These are phyloP conservation scores for Neurospora cerealis DNA, from an alignment of 495 filamentous ascomycete species.

Conservation along the genomic window DNA sequence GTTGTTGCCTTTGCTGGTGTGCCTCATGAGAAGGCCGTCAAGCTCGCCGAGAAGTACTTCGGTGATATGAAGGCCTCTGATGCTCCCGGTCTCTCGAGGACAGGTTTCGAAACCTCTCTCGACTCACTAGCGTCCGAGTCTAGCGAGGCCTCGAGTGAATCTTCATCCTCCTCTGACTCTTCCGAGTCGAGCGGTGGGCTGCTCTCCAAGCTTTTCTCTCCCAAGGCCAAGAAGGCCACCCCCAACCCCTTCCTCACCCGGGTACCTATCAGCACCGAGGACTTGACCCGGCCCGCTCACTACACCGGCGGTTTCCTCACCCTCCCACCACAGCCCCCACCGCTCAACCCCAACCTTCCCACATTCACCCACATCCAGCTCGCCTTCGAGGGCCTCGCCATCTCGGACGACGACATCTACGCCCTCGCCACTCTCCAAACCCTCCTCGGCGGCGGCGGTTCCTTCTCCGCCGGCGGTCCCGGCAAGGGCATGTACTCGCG, in stretches of 20 bases:
- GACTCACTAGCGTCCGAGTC: constrained; percentile 32
- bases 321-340: constrained; percentile 67
- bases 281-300: constrained; percentile 58
- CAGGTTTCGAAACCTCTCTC: constrained; percentile 42
- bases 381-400: constrained; percentile 90
- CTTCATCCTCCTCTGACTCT: constrained; percentile 31
- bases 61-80: constrained; percentile 65
- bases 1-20: constrained; percentile 95
- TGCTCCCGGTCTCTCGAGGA: constrained; percentile 46
- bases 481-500: constrained; percentile 99
- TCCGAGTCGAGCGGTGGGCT: constrained; percentile 44
- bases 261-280: constrained; percentile 36
- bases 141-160: constrained; percentile 22
- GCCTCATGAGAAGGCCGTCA: constrained; percentile 68
- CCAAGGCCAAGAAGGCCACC: constrained; percentile 79
- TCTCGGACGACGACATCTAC: constrained; percentile 85
- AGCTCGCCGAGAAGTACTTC: constrained; percentile 73
- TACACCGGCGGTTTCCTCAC: constrained; percentile 92
- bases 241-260: constrained; percentile 28
- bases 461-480: constrained; percentile 93
- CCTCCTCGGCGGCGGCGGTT: constrained; percentile 89
- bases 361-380: constrained; percentile 85
- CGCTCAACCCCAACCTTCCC: constrained; percentile 68
- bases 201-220: constrained; percentile 58
- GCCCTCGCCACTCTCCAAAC: constrained; percentile 94